Conservation (phyloP, 768 basidiomycete species). For the Pleurotus djamor region DNA sequence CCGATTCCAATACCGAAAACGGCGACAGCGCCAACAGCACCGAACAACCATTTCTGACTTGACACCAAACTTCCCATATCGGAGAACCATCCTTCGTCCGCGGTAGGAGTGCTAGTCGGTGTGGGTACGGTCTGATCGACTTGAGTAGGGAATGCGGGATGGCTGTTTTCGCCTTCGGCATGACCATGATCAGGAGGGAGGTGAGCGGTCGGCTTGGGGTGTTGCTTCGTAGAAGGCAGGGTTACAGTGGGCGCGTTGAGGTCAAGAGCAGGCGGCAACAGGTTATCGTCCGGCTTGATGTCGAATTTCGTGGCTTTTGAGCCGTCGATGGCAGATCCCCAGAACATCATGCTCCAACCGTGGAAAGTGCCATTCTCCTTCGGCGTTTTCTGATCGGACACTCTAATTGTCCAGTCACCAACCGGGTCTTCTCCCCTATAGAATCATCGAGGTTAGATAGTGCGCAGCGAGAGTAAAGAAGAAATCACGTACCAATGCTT, state of each 20-base stretch:
- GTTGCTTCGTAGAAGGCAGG: slow-evolving; percentile 50
- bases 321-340: slow-evolving; percentile 85
- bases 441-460: neutral
- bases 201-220: slow-evolving; percentile 82
- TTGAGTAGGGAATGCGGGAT: slow-evolving; percentile 60
- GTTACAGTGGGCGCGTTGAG: slow-evolving; percentile 32
- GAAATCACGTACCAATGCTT: slow-evolving; percentile 84
- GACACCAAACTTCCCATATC: slow-evolving; percentile 71
- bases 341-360: slow-evolving; percentile 91
- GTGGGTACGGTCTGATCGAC: slow-evolving; percentile 20
- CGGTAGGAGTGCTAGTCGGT: slow-evolving; percentile 49
- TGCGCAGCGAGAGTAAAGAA: neutral
- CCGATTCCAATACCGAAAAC: slow-evolving; percentile 70
- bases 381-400: slow-evolving; percentile 75
- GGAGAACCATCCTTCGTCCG: slow-evolving; percentile 85
- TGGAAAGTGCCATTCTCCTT: slow-evolving; percentile 67
- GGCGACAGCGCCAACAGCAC: slow-evolving; percentile 74
- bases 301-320: slow-evolving; percentile 60
- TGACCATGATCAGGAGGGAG: slow-evolving; percentile 86
- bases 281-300: slow-evolving; percentile 48
- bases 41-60: slow-evolving; percentile 88
- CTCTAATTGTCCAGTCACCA: slow-evolving; percentile 87
- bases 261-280: slow-evolving; percentile 47
- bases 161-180: slow-evolving; percentile 76
- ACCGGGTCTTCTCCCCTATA: slow-evolving; percentile 89